These are phyloP conservation scores for Salpingoeca rosetta DNA, from an alignment of 78 protist species.

Conservation along the genomic window DNA sequence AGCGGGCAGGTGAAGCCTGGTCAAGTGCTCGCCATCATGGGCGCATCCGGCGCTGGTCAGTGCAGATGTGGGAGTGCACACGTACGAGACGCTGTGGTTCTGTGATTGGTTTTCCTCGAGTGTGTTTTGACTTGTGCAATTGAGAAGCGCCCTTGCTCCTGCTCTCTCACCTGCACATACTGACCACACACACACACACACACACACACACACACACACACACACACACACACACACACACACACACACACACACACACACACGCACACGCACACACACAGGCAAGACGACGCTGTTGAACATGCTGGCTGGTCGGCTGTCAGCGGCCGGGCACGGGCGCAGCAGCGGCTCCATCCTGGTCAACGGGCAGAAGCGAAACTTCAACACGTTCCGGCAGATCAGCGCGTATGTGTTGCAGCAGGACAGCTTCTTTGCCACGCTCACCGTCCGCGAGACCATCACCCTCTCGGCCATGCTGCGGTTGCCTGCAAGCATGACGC, in stretches of 20 bases:
- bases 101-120: no score
- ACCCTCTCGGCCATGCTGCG: constrained; percentile 35
- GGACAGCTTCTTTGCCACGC: constrained; percentile 24
- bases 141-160: no score
- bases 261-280: no score
- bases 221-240: no score
- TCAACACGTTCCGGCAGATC: background rate
- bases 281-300: constrained; percentile 30
- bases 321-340: background rate
- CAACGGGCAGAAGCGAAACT: constrained; percentile 4
- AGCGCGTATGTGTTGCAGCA: constrained; percentile 39
- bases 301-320: background rate
- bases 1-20: constrained; percentile 3
- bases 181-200: no score
- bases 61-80: no score
- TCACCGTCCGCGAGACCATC: constrained; percentile 56
- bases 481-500: constrained; percentile 13
- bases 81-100: no score
- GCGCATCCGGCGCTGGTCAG: constrained; percentile 28
- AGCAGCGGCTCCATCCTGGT: constrained; percentile 1
- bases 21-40: constrained; percentile 1
- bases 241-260: no score
- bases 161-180: no score
- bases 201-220: no score
- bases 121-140: no score